Evolutionary conservation across 2,329 filamentous ascomycete genomes (phyloP).

Genomic region (Teratosphaeria epicoccoides): DNA sequence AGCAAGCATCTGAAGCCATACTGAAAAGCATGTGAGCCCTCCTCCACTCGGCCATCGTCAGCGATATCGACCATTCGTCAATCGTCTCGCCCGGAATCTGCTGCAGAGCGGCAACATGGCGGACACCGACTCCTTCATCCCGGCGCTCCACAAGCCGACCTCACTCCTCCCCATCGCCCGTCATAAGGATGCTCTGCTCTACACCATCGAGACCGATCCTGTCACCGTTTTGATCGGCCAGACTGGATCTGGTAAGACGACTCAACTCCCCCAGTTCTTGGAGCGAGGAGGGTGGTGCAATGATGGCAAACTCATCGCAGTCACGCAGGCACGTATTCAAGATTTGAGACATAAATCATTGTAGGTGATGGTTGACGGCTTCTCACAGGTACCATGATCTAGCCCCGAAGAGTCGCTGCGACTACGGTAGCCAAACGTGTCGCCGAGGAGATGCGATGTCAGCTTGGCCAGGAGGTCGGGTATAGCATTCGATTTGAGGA

Average conservation of each 20-base stretch:
- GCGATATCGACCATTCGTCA: background rate
- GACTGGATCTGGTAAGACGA: constrained; percentile 91
- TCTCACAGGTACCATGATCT: constrained; percentile 21
- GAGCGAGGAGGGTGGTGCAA: constrained; percentile 81
- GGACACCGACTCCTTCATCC: constrained; percentile 48
- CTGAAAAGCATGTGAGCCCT: background rate
- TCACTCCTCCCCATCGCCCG: constrained; percentile 77
- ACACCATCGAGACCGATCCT: constrained; percentile 71
- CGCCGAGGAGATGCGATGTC: constrained; percentile 77
- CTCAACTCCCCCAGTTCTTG: constrained; percentile 86
- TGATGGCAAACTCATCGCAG: constrained; percentile 69
- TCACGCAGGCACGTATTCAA: constrained; percentile 65
- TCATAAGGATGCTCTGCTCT: constrained; percentile 68
- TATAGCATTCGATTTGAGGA: constrained; percentile 92
- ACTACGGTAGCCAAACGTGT: constrained; percentile 82
- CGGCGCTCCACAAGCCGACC: constrained; percentile 75
- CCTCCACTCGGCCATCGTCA: no score
- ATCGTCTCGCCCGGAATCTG: background rate
- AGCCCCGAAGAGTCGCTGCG: constrained; percentile 83
- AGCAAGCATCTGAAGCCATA: background rate
- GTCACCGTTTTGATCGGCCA: constrained; percentile 87
- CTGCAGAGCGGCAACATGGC: constrained; percentile 12
- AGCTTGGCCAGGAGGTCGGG: constrained; percentile 73
- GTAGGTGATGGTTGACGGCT: constrained; percentile 16
- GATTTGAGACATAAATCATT: background rate